Conservation (phyloP, 2,329 filamentous ascomycete species). For the Hypoxylon sp. region DNA sequence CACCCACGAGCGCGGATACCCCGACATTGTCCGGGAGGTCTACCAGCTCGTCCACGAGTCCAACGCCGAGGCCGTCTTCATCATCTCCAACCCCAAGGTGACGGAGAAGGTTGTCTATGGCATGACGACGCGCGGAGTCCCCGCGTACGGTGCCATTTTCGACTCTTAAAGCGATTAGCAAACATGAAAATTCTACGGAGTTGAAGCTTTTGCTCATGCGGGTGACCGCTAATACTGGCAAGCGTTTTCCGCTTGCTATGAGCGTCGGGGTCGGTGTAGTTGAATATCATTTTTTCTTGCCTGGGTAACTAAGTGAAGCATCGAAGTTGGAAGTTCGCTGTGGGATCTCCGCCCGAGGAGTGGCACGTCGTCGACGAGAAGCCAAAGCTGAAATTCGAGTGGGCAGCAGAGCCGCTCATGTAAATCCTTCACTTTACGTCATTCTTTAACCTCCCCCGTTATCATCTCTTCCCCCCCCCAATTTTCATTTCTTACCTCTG, state of each 20-base stretch:
- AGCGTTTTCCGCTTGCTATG: constrained; percentile 5
- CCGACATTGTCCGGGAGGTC: constrained; percentile 64
- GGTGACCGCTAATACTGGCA: constrained; percentile 18
- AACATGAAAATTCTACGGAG: constrained; percentile 10
- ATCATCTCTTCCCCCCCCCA: constrained; percentile 9
- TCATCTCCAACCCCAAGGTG: constrained; percentile 77
- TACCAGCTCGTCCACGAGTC: constrained; percentile 68
- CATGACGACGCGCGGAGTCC: constrained; percentile 73
- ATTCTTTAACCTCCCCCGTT: constrained; percentile 22
- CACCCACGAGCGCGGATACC: constrained; percentile 68
- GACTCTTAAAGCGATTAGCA: constrained; percentile 56
- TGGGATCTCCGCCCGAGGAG: constrained; percentile 35
- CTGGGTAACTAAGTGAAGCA: constrained; percentile 17
- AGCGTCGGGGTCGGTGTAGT: background rate
- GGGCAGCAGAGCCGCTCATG: constrained; percentile 28
- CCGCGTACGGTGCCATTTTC: constrained; percentile 80
- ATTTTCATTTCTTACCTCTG: constrained; percentile 23
- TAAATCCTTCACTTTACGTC: constrained; percentile 36
- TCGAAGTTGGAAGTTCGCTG: constrained; percentile 29
- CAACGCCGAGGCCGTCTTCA: constrained; percentile 75
- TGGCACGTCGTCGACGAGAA: constrained; percentile 34
- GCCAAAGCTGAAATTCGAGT: constrained; percentile 20
- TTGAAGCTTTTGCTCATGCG: background rate
- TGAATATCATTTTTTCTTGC: background rate
- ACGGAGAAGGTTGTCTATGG: constrained; percentile 78